Base-by-base conservation (phyloP, 176 grass and related monocot species). In the Rhipidocladum racemiflorum region DNA sequence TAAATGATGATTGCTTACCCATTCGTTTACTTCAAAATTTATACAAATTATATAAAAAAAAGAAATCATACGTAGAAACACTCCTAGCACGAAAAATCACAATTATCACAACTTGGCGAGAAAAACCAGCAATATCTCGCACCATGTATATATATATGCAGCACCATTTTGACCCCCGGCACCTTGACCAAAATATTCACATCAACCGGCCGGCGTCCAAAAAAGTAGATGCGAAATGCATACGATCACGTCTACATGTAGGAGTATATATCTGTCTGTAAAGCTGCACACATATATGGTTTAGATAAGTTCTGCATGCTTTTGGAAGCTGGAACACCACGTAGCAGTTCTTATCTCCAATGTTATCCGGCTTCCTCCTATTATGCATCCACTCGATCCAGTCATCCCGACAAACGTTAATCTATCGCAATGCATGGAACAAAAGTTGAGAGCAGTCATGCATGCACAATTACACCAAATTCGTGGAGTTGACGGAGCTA, bases 311-410 rank as follows among this genome's bases (percentile, higher is more conserved):
- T 48, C 15, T 38, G 46, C 24, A 23, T 38, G 46, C 24, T 24
- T 65, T 83, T 70, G 81, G 62, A 13, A 70, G 51, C n/a, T 85
- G 67, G 53, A 80, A 75, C 69, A 70, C 76, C 62, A 81, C 82
- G 82, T 80, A 35, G 62, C 69, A 54, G 36, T 75, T 75, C 87
- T 76, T 85, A 85, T 89, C 87, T 35, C 10, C 81, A 89, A 75
- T 81, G n/a, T 61, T 84, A 88, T 80, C 81, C 60, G 65, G 65
- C 23, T 30, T 7, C 48, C 16, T 68, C 51, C 51, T 54, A 54
- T 44, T n/a, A n/a, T n/a, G n/a, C 36, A 40, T 34, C 42, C 20
- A 39, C 27, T 81, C 49, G 5, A 20, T 54, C 7, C 18, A n/a
- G 42, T 60, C 50, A 60, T 60, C 50, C 50, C 30, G 39, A 44